Base-by-base conservation (phyloP, 768 basidiomycete species). In the Epithele typhae region DNA sequence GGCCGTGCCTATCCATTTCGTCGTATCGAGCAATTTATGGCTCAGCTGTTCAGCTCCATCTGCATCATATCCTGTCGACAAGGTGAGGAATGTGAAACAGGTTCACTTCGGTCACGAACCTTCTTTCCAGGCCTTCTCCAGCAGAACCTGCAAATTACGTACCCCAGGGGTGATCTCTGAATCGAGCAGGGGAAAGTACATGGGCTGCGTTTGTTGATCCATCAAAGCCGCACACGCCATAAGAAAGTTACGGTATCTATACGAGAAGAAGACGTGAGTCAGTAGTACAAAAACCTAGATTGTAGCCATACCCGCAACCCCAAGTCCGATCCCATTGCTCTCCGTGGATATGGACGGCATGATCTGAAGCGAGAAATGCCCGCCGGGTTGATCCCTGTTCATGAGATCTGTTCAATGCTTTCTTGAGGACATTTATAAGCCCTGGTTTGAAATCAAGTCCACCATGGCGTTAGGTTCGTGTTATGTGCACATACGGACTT, bases 1-100 rank as follows among this genome's bases (percentile, higher is more conserved):
- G 61, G 77, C 76, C 9, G 90, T 87, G 15, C 92, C 92, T 37
- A 95, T 83, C 82, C 81, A 88, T 61, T 86, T 88, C 7, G 58
- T 70, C 2, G 82, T 85, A 1, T 74, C 80, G 14, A 75, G 57
- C 7, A 84, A 58, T 34, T 64, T 52, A 65, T 73, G 70, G 21
- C 76, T 72, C 8, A 92, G 67, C 34, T 91, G 66, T 41, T 65
- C 46, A 12, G 78, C 78, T 2, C 93, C 92, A 48, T 84, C 75
- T 18, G 59, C 58, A 60, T 96, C 92, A 56, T 79, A 93, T 0
- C 90, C 92, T 74, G 42, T 38, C 21, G 27, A 40, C 4, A 3
- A 37, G 0, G 21, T 37, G 23, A 15, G 19, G 37, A n/a, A 23
- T 24, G 17, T n/a, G n/a, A n/a, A n/a, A n/a, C n/a, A n/a, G n/a